These are phyloP conservation scores for Suillus weaverae DNA, from an alignment of 768 basidiomycete species.

Conservation along the genomic window DNA sequence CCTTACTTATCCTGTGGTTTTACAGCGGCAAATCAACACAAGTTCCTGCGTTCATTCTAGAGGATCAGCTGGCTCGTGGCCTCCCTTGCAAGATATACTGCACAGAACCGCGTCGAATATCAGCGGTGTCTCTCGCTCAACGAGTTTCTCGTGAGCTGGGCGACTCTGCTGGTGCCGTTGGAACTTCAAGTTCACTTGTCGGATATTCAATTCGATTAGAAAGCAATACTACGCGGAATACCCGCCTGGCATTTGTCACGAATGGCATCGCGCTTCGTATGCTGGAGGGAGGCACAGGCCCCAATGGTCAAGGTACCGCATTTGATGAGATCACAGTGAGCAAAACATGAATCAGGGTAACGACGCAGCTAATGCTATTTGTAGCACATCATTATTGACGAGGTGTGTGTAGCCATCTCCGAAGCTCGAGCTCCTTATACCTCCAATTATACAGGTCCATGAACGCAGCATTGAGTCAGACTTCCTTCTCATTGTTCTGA, in stretches of 20 bases:
- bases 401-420: slow-evolving; percentile 46
- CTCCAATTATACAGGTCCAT: slow-evolving; percentile 60
- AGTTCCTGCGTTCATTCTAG: slow-evolving; percentile 90
- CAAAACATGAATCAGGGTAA: slow-evolving; percentile 4
- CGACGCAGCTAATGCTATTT: slow-evolving; percentile 5
- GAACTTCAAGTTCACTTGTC: slow-evolving; percentile 75
- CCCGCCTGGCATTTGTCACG: slow-evolving; percentile 81
- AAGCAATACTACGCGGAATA: slow-evolving; percentile 77
- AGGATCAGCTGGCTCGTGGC: slow-evolving; percentile 81
- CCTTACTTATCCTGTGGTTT: slow-evolving; percentile 9
- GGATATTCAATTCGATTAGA: slow-evolving; percentile 96
- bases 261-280: slow-evolving; percentile 95
- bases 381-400: slow-evolving; percentile 94
- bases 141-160: slow-evolving; percentile 92
- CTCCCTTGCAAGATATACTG: slow-evolving; percentile 88
- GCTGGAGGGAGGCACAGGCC: slow-evolving; percentile 84
- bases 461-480: slow-evolving; percentile 97
- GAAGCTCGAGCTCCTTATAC: background rate
- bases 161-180: slow-evolving; percentile 75
- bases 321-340: slow-evolving; percentile 94
- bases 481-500: slow-evolving; percentile 92
- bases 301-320: slow-evolving; percentile 68
- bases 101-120: slow-evolving; percentile 94
- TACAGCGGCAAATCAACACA: slow-evolving; percentile 94
- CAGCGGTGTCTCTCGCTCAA: slow-evolving; percentile 93